phyloP scores from a whole-genome alignment of 352 stramenopile species.

The Globisporangium echinulatum region DNA sequence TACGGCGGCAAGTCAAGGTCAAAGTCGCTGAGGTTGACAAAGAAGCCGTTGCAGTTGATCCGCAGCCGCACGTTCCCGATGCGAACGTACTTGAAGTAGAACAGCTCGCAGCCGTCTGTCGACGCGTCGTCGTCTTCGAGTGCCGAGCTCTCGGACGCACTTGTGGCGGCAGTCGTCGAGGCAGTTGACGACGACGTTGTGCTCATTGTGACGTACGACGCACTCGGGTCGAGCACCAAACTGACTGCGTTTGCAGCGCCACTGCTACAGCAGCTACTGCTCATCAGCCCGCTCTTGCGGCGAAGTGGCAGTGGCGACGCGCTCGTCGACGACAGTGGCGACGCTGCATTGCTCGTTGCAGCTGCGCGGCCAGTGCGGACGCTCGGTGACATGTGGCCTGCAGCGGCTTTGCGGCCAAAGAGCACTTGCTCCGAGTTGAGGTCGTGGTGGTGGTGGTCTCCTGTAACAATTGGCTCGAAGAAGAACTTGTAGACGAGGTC shows the following conservation, averaged over 20 bases:
- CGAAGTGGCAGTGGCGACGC: neutral
- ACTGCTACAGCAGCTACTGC: conserved; percentile 4
- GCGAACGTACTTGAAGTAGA: conserved; percentile 84
- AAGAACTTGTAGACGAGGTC: conserved; percentile 84
- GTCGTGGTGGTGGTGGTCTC: conserved; percentile 20
- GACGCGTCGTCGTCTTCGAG: conserved; percentile 49
- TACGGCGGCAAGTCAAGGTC: conserved; percentile 73
- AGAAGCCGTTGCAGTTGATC: conserved; percentile 84
- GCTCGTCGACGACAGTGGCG: neutral
- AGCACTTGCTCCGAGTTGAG: conserved; percentile 43
- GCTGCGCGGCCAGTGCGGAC: conserved; percentile 1
- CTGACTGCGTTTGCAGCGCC: neutral
- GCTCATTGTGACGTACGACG: neutral
- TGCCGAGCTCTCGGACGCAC: conserved; percentile 7
- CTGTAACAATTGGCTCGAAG: conserved; percentile 41
- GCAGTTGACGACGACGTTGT: neutral
- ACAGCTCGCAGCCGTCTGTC: conserved; percentile 58
- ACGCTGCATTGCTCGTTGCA: neutral
- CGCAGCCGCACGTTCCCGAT: conserved; percentile 72
- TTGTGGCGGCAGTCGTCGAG: neutral
- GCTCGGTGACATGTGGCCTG: neutral
- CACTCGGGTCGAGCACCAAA: neutral
- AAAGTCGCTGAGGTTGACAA: conserved; percentile 79
- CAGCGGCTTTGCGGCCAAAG: conserved; percentile 42
- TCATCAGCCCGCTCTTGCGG: conserved; percentile 11